Evolutionary conservation across 129 eudicot species (phyloP).

Genomic region (Pittosporum tobira): DNA sequence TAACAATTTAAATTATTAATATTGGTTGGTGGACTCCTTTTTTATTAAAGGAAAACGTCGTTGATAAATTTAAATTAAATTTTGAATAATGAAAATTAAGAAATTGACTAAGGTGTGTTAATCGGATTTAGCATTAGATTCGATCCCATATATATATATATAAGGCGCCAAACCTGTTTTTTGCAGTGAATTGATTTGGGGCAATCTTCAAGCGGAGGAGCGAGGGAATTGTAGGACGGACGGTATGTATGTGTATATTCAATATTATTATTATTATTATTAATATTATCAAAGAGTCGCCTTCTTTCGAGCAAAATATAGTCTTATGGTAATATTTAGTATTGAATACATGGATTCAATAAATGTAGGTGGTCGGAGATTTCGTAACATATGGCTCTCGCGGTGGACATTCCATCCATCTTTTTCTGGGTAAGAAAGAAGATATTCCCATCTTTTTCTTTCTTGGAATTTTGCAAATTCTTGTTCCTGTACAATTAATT

Average conservation of each 20-base stretch:
- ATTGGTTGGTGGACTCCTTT: too few species aligned
- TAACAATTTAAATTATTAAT: too few species aligned
- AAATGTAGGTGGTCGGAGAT: slow-evolving; percentile 81
- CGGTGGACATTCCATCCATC: slow-evolving; percentile 43
- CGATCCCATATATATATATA: too few species aligned
- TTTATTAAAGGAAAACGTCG: too few species aligned
- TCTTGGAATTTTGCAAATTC: neutral
- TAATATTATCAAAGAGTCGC: too few species aligned
- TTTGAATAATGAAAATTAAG: too few species aligned
- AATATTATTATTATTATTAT: too few species aligned
- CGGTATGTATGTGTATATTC: neutral
- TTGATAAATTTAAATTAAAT: too few species aligned
- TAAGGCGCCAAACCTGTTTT: too few species aligned
- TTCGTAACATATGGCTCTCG: slow-evolving; percentile 45
- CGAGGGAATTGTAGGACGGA: slow-evolving; percentile 64
- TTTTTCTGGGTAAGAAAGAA: slow-evolving; percentile 45
- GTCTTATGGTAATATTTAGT: neutral
- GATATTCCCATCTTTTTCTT: neutral
- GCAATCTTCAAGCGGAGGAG: slow-evolving; percentile 66
- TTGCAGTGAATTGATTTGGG: slow-evolving; percentile 66
- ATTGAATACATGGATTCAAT: neutral
- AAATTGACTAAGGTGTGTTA: too few species aligned
- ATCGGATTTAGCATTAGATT: too few species aligned
- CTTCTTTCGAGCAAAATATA: neutral
- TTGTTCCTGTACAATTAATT: too few species aligned